Evolutionary conservation across 768 basidiomycete genomes (phyloP).

Genomic region (Boletus sp.): DNA sequence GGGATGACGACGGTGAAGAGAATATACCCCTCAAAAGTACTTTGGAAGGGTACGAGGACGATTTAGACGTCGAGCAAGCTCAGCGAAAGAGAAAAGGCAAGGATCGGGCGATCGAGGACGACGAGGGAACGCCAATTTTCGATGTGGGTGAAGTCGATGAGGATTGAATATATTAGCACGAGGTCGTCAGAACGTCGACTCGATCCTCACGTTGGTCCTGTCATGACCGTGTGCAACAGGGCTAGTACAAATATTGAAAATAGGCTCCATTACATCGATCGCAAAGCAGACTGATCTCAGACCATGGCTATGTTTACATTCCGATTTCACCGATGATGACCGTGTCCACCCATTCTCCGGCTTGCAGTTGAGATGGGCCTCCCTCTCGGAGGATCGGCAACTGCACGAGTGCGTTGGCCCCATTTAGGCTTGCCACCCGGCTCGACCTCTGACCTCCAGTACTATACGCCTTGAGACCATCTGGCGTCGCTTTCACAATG

Average conservation of each 20-base stretch:
- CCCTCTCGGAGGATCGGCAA: slow-evolving; percentile 48
- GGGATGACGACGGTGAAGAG: slow-evolving; percentile 48
- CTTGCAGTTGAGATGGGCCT: slow-evolving; percentile 40
- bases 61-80: slow-evolving; percentile 42
- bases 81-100: slow-evolving; percentile 46
- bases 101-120: slow-evolving; percentile 37
- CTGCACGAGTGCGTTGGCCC: slow-evolving; percentile 77
- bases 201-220: neutral
- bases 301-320: slow-evolving; percentile 17
- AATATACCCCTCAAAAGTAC: slow-evolving; percentile 60
- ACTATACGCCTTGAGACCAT: slow-evolving; percentile 63
- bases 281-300: neutral
- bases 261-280: neutral
- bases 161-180: slow-evolving; percentile 19
- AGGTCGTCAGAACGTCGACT: slow-evolving; percentile 7
- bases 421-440: slow-evolving; percentile 73
- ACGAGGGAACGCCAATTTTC: slow-evolving; percentile 45
- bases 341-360: slow-evolving; percentile 57
- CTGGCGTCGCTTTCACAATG: slow-evolving; percentile 42
- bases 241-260: neutral
- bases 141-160: slow-evolving; percentile 58
- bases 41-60: slow-evolving; percentile 36
- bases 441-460: slow-evolving; percentile 89
- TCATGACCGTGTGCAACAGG: too few relatives aligned
- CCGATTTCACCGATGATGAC: slow-evolving; percentile 69